A percentile compares a stretch with the other conserved stretches of the same genome.
These are phyloP conservation scores for Aristolochia fimbriata DNA, from an alignment of 164 flowering plant species.

Conservation along the genomic window DNA sequence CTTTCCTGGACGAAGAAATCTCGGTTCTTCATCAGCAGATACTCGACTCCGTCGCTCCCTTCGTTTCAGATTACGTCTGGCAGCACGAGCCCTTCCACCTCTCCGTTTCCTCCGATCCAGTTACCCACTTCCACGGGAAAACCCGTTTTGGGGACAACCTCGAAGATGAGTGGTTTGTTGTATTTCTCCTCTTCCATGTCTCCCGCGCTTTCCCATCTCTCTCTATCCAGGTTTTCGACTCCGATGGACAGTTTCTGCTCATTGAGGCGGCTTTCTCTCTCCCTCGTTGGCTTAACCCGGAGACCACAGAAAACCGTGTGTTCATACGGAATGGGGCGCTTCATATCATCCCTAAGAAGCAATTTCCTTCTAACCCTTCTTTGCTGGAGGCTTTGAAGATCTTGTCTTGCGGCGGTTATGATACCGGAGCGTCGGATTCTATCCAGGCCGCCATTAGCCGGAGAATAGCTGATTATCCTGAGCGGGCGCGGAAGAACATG, in stretches of 20 bases:
- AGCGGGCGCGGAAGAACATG: constrained; percentile 45
- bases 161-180: constrained; percentile 95
- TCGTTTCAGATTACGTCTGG: constrained; percentile 59
- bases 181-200: constrained; percentile 56
- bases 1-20: constrained; percentile 15
- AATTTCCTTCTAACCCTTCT: constrained; percentile 25
- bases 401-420: constrained; percentile 12
- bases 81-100: constrained; percentile 82
- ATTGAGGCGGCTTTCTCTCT: constrained; percentile 84
- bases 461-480: constrained; percentile 51
- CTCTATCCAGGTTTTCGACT: constrained; percentile 54
- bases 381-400: constrained; percentile 37
- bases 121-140: constrained; percentile 59
- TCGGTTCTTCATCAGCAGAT: constrained; percentile 64
- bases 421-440: constrained; percentile 37
- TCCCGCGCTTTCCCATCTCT: constrained; percentile 32
- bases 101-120: constrained; percentile 21
- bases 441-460: constrained; percentile 45
- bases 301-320: constrained; percentile 49
- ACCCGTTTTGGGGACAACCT: constrained; percentile 76
- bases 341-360: constrained; percentile 38
- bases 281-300: constrained; percentile 78
- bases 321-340: constrained; percentile 61
- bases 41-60: constrained; percentile 37
- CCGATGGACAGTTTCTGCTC: constrained; percentile 87